Conservation (phyloP, 2,329 filamentous ascomycete species). For the Penicillium sclerotigenum region DNA sequence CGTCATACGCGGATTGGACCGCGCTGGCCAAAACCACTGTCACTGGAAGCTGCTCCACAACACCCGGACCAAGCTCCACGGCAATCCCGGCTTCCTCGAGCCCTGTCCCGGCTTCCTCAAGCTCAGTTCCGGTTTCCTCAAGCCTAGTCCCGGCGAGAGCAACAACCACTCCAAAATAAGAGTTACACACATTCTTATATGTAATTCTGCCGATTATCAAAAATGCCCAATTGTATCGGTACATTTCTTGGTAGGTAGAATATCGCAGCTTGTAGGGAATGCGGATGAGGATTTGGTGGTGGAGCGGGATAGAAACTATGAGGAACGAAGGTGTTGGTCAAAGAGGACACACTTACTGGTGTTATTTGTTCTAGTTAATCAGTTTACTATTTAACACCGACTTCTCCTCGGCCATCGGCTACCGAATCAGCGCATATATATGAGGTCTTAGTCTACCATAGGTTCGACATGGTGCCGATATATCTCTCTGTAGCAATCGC, state of each 20-base stretch:
- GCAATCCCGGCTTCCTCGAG: neutral
- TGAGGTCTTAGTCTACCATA: too few relatives aligned
- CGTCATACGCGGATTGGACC: neutral
- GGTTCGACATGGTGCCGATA: too few relatives aligned
- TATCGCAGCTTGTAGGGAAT: neutral
- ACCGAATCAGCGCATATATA: too few relatives aligned
- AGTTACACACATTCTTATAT: neutral
- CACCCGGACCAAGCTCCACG: neutral
- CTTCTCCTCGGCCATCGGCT: too few relatives aligned
- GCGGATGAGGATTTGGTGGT: neutral
- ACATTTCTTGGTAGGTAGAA: neutral
- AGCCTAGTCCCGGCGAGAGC: neutral
- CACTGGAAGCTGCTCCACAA: neutral
- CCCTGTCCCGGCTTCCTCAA: neutral
- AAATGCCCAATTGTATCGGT: neutral
- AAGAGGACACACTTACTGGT: neutral
- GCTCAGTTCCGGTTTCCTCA: neutral
- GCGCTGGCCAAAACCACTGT: neutral
- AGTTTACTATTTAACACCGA: neutral
- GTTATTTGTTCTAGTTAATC: neutral
- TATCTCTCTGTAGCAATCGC: too few relatives aligned
- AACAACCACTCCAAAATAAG: neutral
- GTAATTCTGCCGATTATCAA: neutral
- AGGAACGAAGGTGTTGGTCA: neutral
- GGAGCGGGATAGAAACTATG: neutral